phyloP scores from a whole-genome alignment of 2,329 filamentous ascomycete genomes.

The Fusarium nanum region DNA sequence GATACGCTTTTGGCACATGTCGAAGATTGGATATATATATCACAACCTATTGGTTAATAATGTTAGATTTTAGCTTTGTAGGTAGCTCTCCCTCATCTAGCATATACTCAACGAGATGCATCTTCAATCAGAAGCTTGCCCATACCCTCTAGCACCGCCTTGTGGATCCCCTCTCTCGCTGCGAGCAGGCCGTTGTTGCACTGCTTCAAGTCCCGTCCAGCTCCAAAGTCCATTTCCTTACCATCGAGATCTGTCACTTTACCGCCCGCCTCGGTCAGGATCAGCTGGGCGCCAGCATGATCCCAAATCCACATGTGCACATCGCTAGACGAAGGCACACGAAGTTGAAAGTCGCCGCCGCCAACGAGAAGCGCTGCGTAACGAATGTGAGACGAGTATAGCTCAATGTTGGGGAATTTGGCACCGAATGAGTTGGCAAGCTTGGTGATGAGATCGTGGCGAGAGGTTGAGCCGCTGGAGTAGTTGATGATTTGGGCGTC shows the following conservation, averaged over 20 bases:
- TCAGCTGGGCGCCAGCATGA: conserved; percentile 68
- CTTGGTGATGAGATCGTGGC: conserved; percentile 49
- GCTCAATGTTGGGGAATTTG: conserved; percentile 52
- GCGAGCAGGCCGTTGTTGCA: conserved; percentile 56
- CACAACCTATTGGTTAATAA: neutral
- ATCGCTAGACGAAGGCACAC: conserved; percentile 43
- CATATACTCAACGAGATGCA: conserved; percentile 8
- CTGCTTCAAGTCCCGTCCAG: conserved; percentile 49
- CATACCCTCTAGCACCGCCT: conserved; percentile 51
- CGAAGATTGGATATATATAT: conserved; percentile 10
- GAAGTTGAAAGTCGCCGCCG: conserved; percentile 51
- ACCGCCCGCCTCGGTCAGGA: conserved; percentile 67
- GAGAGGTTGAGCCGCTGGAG: conserved; percentile 46
- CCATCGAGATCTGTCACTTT: conserved; percentile 62
- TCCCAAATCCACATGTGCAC: conserved; percentile 59
- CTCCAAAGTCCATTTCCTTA: conserved; percentile 51
- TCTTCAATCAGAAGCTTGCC: conserved; percentile 40
- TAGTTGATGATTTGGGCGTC: conserved; percentile 52
- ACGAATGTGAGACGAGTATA: conserved; percentile 56
- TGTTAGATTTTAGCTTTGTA: neutral
- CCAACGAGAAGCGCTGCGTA: conserved; percentile 54
- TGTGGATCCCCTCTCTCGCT: conserved; percentile 59
- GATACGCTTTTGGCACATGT: conserved; percentile 14
- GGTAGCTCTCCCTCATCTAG: neutral
- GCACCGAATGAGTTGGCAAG: conserved; percentile 49